Evolutionary conservation across 2,329 filamentous ascomycete species (phyloP).

Genomic region (Trichoderma sp.): DNA sequence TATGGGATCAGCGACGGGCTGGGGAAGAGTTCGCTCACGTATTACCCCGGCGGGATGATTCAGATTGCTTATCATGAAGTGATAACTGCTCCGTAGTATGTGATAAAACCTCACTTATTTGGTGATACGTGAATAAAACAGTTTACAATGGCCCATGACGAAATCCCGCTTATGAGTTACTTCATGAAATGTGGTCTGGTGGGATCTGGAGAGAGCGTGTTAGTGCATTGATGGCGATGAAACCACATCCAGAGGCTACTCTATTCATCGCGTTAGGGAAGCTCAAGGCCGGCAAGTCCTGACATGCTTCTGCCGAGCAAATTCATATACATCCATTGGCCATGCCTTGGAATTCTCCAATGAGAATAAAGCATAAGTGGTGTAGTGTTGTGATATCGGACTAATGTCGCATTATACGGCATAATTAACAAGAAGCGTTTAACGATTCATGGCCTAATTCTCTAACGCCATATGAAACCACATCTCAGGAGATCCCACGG

Average conservation of each 20-base stretch:
- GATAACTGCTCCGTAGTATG: not conserved
- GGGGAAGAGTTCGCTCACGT: not conserved
- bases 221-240: not conserved
- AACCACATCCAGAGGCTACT: not conserved
- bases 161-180: not conserved
- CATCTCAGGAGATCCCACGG: not conserved
- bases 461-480: not conserved
- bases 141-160: not conserved
- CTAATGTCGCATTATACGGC: not conserved
- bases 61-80: not conserved
- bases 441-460: not conserved
- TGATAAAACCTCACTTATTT: not conserved
- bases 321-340: not conserved
- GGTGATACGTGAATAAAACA: conserved; percentile 8
- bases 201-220: not conserved
- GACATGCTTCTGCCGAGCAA: not conserved
- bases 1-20: not conserved
- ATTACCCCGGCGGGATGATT: not conserved
- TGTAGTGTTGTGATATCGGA: not conserved
- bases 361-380: not conserved
- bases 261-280: not conserved
- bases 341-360: not conserved
- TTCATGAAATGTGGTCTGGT: not conserved
- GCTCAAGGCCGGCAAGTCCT: not conserved
- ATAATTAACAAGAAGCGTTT: not conserved